Evolutionary conservation across 768 basidiomycete genomes (phyloP).

Genomic region (Russula griseocarnosa): DNA sequence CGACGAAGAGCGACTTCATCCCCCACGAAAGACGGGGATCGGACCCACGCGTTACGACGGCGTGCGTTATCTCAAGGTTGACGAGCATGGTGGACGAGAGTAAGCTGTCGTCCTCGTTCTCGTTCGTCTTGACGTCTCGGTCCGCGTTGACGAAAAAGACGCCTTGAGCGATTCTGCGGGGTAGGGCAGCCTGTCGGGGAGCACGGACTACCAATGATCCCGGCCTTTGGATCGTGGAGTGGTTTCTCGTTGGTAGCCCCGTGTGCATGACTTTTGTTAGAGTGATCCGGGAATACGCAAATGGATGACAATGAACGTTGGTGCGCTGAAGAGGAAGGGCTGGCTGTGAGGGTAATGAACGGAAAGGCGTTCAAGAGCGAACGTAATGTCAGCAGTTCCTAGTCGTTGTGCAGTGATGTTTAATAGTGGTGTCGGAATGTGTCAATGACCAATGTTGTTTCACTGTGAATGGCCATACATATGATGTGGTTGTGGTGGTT

Average conservation of each 20-base stretch:
- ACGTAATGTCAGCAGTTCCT: neutral
- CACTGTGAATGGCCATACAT: slow-evolving; percentile 7
- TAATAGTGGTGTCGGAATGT: slow-evolving; percentile 6
- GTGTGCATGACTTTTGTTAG: slow-evolving; percentile 2
- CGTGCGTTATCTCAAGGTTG: slow-evolving; percentile 17
- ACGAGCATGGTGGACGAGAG: neutral
- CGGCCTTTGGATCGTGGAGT: neutral
- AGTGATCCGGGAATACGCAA: too few relatives aligned
- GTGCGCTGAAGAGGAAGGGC: neutral
- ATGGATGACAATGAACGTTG: neutral
- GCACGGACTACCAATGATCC: neutral
- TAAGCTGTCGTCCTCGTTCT: neutral
- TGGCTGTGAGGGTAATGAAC: neutral
- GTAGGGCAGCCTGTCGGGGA: neutral
- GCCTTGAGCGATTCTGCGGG: slow-evolving; percentile 18
- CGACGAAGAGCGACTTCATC: slow-evolving; percentile 20
- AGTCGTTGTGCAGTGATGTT: neutral
- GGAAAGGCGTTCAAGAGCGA: slow-evolving; percentile 1
- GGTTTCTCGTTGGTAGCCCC: neutral
- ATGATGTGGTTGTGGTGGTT: neutral
- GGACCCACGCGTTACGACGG: slow-evolving; percentile 7
- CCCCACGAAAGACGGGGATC: slow-evolving; percentile 4
- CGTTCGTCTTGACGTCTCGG: neutral
- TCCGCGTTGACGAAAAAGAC: slow-evolving; percentile 10
- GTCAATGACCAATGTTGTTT: slow-evolving; percentile 6